These are phyloP conservation scores for Talaromyces trachyspermus DNA, from an alignment of 495 filamentous ascomycete species.

Conservation along the genomic window DNA sequence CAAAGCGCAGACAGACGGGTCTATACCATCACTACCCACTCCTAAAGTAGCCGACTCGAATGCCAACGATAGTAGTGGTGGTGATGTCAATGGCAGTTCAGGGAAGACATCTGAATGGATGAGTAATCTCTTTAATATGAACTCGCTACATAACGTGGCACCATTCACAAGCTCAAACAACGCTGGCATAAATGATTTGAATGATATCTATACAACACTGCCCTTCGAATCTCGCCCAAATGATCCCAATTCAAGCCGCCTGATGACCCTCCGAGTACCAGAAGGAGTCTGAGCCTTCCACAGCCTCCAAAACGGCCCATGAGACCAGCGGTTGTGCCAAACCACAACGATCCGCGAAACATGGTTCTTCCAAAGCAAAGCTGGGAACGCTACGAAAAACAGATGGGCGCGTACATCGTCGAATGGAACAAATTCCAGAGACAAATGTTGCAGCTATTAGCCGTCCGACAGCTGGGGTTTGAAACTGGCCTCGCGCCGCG, in stretches of 20 bases:
- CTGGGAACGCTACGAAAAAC: constrained; percentile 52
- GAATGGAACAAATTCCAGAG: constrained; percentile 61
- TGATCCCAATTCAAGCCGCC: constrained; percentile 17
- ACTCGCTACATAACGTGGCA: constrained; percentile 57
- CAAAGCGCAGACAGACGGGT: constrained; percentile 3
- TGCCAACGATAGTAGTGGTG: neutral
- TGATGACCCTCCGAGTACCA: constrained; percentile 20
- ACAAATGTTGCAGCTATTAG: constrained; percentile 61
- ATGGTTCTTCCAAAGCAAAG: constrained; percentile 29
- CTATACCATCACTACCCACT: neutral
- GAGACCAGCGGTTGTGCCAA: constrained; percentile 18
- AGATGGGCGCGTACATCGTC: constrained; percentile 61
- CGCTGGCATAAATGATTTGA: constrained; percentile 54
- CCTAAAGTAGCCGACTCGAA: neutral
- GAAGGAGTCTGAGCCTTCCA: constrained; percentile 48
- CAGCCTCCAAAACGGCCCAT: constrained; percentile 51
- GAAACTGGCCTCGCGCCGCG: constrained; percentile 39
- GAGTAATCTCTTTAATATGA: constrained; percentile 41
- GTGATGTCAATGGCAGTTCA: neutral
- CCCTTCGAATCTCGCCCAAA: constrained; percentile 64
- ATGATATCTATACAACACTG: constrained; percentile 57
- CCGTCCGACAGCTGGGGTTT: constrained; percentile 48
- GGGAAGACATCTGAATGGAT: constrained; percentile 8
- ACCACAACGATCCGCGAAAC: constrained; percentile 18
- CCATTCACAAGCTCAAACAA: constrained; percentile 51